Base-by-base conservation (phyloP, 139 green algal genomes). In the Chlamydomonas sp. region DNA sequence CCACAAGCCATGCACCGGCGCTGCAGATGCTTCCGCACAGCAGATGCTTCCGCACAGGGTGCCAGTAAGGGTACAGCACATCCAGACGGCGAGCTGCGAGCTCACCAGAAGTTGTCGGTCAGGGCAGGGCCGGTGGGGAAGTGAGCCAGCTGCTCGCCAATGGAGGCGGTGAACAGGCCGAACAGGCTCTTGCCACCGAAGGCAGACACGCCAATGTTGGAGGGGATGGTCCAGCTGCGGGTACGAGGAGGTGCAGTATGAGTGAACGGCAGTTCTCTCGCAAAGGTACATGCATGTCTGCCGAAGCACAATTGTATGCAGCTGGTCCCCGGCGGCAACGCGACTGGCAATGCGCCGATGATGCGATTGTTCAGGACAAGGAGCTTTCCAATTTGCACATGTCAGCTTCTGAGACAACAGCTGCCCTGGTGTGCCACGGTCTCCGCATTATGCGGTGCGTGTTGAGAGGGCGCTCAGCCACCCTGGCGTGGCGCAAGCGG, bases 121-220 rank as follows among this genome's bases (percentile, higher is more conserved):
- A 98, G 90, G 69, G 93, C 91, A 57, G 96, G 96, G 87, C 96
- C 96, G 20, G 77, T 90, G 78, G 96, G 96, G 95, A 97, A 98
- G 79, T 96, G 87, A 14, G 95, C 92, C 78, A 98, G 93, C 77
- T 98, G 88, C 79, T 89, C 85, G 77, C 92, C 90, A 71, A 98
- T 98, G 61, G 80, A 91, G 31, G 83, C 12, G 69, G 88, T 95
- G 90, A 98, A 95, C 31, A 92, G 83, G 67, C 95, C 94, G 71
- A 98, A 98, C 78, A 98, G 95, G 58, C 91, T 96, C 57, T 96
- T 57, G 79, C 95, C 95, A 60, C 91, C 93, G 31, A 98, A 94
- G 69, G 89, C 92, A 8, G 91, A 90, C 2, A 95, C 90, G 57
- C 87, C 81, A 77, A 97, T 96, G 91, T 87, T 95, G 78, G 91